These are phyloP conservation scores for Penicillium pancosmium DNA, from an alignment of 495 filamentous ascomycete species.

Conservation along the genomic window DNA sequence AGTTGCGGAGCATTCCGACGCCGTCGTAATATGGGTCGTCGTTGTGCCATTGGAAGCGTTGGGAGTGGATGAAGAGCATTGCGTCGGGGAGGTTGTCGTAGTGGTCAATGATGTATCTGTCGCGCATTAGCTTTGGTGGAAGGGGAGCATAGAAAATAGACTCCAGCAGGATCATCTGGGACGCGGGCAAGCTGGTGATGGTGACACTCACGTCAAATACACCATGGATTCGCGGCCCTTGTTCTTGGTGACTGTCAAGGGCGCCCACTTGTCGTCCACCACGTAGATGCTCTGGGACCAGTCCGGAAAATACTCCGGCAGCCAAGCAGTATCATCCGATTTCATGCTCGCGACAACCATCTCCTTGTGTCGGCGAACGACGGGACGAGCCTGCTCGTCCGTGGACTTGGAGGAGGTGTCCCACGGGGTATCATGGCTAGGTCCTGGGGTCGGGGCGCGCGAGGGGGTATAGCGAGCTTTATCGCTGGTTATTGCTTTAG, in stretches of 20 bases:
- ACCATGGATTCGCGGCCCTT: conserved; percentile 64
- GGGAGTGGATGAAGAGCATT: conserved; percentile 64
- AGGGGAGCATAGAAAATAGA: background rate
- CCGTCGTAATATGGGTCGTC: conserved; percentile 54
- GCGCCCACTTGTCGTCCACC: conserved; percentile 49
- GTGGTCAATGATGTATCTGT: conserved; percentile 64
- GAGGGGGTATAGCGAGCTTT: conserved; percentile 18
- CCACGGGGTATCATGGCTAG: background rate
- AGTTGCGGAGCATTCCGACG: conserved; percentile 51
- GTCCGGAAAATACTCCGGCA: conserved; percentile 50
- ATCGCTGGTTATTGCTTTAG: conserved; percentile 18
- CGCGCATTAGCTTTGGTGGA: background rate
- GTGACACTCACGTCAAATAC: conserved; percentile 55
- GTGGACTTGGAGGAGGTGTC: conserved; percentile 14
- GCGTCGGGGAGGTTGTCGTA: conserved; percentile 62
- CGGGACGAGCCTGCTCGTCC: conserved; percentile 36
- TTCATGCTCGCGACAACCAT: conserved; percentile 59
- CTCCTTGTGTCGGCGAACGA: conserved; percentile 36
- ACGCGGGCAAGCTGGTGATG: background rate
- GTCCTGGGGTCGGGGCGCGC: conserved; percentile 22
- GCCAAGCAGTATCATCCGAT: conserved; percentile 58
- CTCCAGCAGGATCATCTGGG: background rate
- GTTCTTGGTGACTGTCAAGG: conserved; percentile 51
- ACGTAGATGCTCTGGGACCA: conserved; percentile 57
- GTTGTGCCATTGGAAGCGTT: conserved; percentile 68